Percentiles rank a stretch among this genome's conserved stretches.
Evolutionary conservation across 202 grass and related monocot species (phyloP).

Genomic region (Cymbopogon flexuosus): DNA sequence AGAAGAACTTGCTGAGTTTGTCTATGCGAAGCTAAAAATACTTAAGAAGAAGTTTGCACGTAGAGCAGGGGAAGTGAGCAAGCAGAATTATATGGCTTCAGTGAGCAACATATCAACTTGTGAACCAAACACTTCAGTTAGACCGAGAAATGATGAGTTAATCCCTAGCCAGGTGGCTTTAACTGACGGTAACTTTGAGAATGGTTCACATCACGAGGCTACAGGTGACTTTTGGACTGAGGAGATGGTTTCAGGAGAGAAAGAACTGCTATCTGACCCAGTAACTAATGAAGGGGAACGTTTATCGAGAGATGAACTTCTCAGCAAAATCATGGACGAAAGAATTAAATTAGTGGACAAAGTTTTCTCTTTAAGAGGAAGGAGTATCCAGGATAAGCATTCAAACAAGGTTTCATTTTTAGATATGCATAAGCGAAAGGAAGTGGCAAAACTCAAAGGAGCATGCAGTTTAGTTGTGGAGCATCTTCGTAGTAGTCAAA

Average conservation of each 20-base stretch:
- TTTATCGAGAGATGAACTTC: conserved; percentile 38
- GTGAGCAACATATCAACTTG: conserved; percentile 25
- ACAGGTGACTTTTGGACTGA: conserved; percentile 18
- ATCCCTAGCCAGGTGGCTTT: conserved; percentile 1
- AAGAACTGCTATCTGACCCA: conserved; percentile 21
- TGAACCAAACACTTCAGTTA: conserved; percentile 21
- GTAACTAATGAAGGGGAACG: conserved; percentile 21
- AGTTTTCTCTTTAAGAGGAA: conserved; percentile 50
- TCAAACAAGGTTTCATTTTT: conserved; percentile 43
- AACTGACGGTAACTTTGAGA: too few species aligned
- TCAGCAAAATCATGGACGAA: conserved; percentile 41
- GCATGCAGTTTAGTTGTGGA: conserved; percentile 46
- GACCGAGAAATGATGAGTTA: conserved; percentile 12
- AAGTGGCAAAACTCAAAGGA: conserved; percentile 39
- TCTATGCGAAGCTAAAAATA: conserved; percentile 69
- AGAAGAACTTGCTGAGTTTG: conserved; percentile 36
- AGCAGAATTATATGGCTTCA: conserved; percentile 15
- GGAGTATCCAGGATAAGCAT: conserved; percentile 57
- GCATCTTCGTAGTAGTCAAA: conserved; percentile 34
- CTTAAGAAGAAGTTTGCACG: conserved; percentile 70
- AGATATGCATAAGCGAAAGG: conserved; percentile 44
- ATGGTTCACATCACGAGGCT: background rate
- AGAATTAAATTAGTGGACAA: conserved; percentile 61
- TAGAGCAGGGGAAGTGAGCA: conserved; percentile 34
- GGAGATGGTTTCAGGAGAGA: conserved; percentile 22